Evolutionary conservation across 2,329 filamentous ascomycete genomes (phyloP).

Genomic region (Alternaria triticimaculans): DNA sequence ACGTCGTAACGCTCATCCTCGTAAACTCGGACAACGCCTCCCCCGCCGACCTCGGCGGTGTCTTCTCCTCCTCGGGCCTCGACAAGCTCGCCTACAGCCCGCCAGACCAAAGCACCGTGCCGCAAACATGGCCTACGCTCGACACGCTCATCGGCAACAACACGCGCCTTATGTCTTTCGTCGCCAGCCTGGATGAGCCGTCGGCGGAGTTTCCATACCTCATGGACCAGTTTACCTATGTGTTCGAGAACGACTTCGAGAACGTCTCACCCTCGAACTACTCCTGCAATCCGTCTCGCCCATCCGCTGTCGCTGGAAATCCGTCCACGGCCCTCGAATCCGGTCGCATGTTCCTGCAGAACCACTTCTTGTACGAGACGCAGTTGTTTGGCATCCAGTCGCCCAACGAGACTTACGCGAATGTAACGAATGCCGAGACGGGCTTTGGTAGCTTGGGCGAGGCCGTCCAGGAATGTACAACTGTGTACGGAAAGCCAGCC

Average conservation of each 20-base stretch:
- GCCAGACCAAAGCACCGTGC: slow-evolving; percentile 54
- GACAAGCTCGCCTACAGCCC: slow-evolving; percentile 63
- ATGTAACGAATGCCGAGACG: slow-evolving; percentile 69
- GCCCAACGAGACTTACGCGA: slow-evolving; percentile 58
- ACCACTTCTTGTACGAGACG: slow-evolving; percentile 76
- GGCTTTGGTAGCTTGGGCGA: slow-evolving; percentile 62
- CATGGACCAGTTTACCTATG: slow-evolving; percentile 67
- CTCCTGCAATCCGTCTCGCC: slow-evolving; percentile 74
- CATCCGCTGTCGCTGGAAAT: slow-evolving; percentile 56
- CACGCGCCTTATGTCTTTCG: slow-evolving; percentile 72
- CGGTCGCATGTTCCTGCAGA: slow-evolving; percentile 73
- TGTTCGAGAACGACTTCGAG: slow-evolving; percentile 78
- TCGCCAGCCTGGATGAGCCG: slow-evolving; percentile 58
- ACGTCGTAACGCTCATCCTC: slow-evolving; percentile 76
- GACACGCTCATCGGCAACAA: slow-evolving; percentile 68
- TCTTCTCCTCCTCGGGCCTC: slow-evolving; percentile 60
- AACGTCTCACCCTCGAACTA: slow-evolving; percentile 69
- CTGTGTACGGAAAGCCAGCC: slow-evolving; percentile 70
- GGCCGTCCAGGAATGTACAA: slow-evolving; percentile 47
- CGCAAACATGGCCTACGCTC: slow-evolving; percentile 73
- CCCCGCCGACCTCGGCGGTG: slow-evolving; percentile 61
- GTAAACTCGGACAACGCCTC: slow-evolving; percentile 71
- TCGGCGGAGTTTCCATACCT: slow-evolving; percentile 61
- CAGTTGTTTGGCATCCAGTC: slow-evolving; percentile 51
- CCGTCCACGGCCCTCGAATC: slow-evolving; percentile 59